Conservation (phyloP, 2,329 filamentous ascomycete genomes). For the Sporothrix inflata region DNA sequence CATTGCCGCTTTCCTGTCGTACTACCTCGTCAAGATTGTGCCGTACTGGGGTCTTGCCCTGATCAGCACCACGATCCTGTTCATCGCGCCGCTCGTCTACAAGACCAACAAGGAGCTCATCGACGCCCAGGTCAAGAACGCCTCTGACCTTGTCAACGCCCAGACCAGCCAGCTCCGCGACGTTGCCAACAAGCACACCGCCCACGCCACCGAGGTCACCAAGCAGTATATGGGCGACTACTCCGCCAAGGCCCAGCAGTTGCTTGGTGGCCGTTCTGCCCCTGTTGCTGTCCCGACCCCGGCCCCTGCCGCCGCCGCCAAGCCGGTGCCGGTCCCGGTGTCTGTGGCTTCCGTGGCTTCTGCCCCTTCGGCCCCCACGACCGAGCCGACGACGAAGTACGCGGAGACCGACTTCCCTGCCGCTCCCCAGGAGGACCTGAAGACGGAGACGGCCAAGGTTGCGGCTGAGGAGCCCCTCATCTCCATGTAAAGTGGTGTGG, state of each 20-base stretch:
- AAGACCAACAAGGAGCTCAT: constrained; percentile 71
- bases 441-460: constrained; percentile 36
- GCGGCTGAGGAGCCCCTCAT: constrained; percentile 37
- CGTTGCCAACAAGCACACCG: constrained; percentile 66
- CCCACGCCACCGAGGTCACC: constrained; percentile 63
- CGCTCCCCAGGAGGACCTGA: constrained; percentile 53
- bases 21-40: constrained; percentile 70
- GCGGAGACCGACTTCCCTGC: constrained; percentile 55
- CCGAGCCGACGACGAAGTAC: constrained; percentile 38
- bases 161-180: constrained; percentile 66
- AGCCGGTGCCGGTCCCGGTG: neutral
- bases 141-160: constrained; percentile 59
- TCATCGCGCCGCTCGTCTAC: constrained; percentile 67
- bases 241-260: constrained; percentile 67
- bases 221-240: constrained; percentile 72
- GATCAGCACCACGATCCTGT: constrained; percentile 61
- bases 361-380: constrained; percentile 27
- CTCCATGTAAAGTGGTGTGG: constrained; percentile 28
- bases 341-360: constrained; percentile 16
- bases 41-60: constrained; percentile 71
- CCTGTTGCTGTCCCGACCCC: constrained; percentile 48
- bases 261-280: constrained; percentile 57
- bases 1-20: constrained; percentile 64
- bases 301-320: neutral
- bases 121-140: constrained; percentile 63